Evolutionary conservation across 2,329 filamentous ascomycete genomes (phyloP).

Genomic region (Colletotrichum sp.): DNA sequence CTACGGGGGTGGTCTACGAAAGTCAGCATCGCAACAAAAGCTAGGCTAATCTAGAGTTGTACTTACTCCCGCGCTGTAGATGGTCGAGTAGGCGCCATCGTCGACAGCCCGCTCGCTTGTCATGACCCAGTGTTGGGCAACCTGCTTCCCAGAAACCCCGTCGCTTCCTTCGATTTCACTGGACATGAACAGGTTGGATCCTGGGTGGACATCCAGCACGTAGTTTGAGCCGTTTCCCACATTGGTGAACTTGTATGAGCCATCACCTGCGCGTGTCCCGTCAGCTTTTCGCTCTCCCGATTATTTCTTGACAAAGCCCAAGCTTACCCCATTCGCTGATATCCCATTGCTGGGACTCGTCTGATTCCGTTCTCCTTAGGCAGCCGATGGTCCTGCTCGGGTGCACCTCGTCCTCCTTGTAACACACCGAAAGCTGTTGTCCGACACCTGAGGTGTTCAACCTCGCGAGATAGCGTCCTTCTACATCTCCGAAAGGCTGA

Average conservation of each 20-base stretch:
- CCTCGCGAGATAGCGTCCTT: conserved; percentile 35
- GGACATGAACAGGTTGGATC: conserved; percentile 34
- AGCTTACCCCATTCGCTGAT: conserved; percentile 28
- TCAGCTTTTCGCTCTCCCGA: background rate
- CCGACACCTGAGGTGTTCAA: conserved; percentile 27
- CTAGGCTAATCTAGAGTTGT: rapidly evolving
- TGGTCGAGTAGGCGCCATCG: conserved; percentile 35
- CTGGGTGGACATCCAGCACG: conserved; percentile 35
- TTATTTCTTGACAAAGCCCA: background rate
- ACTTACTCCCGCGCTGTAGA: conserved; percentile 30
- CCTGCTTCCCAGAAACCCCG: conserved; percentile 24
- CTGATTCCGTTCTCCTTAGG: conserved; percentile 26
- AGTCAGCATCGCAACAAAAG: background rate
- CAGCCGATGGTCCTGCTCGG: conserved; percentile 31
- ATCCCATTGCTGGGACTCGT: conserved; percentile 36
- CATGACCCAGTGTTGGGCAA: conserved; percentile 38
- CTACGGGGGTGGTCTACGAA: background rate
- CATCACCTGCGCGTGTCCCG: conserved; percentile 10
- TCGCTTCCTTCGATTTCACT: conserved; percentile 23
- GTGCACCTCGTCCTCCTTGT: conserved; percentile 24
- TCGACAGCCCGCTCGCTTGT: conserved; percentile 31
- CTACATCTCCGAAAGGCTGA: conserved; percentile 26
- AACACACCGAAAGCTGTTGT: conserved; percentile 35
- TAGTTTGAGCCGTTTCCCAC: conserved; percentile 34
- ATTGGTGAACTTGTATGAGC: conserved; percentile 33